Evolutionary conservation across 73 alveolate genomes (phyloP), one percentile per base, ranked within the genome.

Genomic region (Uronychia setigera): DNA sequence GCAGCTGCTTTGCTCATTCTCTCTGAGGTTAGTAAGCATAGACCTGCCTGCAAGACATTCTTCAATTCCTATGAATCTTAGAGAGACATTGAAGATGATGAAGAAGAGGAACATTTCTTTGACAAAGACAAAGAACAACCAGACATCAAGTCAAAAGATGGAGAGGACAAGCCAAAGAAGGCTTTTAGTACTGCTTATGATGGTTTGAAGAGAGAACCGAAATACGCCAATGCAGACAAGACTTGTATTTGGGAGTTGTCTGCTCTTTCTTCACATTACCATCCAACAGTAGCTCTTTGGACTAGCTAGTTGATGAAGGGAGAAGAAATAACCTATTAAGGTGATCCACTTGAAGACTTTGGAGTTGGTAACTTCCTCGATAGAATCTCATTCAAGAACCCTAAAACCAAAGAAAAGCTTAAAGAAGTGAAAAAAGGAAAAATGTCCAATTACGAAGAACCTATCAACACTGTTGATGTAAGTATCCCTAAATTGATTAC

Each of bases 271-370:
- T 58, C 58, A 29, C 98, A 97, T 84, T 86, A 89, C 76, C 99
- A 97, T 79, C 99, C 99, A 29, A 96, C 99, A 19, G 96, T 96
- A 30, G 89, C 88, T 83, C 85, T 94, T 81, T 93, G 96, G 98
- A 94, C 98, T 32, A 84, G 90, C 75, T 82, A 88, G 82, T 84
- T 96, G 29, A 76, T 96, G 14, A 83, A 92, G 26, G 91, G 91
- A 32, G 95, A 94, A 60, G 80, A 76, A 1, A 89, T 96, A 0
- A 82, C 86, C 32, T 96, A 96, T 80, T 87, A 93, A 67, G 99
- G 99, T 1, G 97, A 96, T 82, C 99, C 99, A 25, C 87, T 96
- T 58, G 81, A 92, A 28, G 99, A 96, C 84, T 96, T 96, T 80
- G 84, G 97, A 29, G 83, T 96, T 27, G 93, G 91, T 59, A 96